phyloP scores from a whole-genome alignment of 768 basidiomycete genomes.

The Podaxis sp. region DNA sequence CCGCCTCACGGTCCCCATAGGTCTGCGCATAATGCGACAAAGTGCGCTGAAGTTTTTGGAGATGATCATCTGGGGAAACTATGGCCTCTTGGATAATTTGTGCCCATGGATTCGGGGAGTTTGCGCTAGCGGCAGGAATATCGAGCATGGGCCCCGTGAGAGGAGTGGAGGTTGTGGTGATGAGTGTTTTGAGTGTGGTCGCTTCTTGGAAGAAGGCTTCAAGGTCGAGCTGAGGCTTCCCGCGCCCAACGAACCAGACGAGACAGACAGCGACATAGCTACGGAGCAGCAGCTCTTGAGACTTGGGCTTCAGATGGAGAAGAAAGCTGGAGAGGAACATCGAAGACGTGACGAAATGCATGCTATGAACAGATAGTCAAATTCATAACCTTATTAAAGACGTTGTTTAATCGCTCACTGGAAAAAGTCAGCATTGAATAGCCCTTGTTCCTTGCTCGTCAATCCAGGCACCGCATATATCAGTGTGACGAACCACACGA shows the following conservation, averaged over 20 bases:
- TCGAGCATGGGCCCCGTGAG: conserved; percentile 24
- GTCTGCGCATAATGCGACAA: conserved; percentile 28
- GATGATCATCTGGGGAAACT: conserved; percentile 57
- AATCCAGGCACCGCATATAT: conserved; percentile 60
- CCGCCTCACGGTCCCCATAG: conserved; percentile 14
- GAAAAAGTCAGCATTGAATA: conserved; percentile 61
- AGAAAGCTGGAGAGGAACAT: conserved; percentile 57
- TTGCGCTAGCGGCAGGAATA: conserved; percentile 30
- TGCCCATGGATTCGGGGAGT: conserved; percentile 58
- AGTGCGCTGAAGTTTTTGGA: conserved; percentile 38
- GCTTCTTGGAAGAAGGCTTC: conserved; percentile 41
- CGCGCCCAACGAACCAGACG: conserved; percentile 56
- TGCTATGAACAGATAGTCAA: conserved; percentile 34
- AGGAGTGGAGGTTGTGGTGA: conserved; percentile 16
- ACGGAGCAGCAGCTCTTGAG: conserved; percentile 53
- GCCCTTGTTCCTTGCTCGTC: conserved; percentile 28
- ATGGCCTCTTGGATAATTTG: conserved; percentile 51
- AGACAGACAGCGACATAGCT: conserved; percentile 54
- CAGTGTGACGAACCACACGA: conserved; percentile 53
- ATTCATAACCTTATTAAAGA: background rate
- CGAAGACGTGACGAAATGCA: conserved; percentile 67
- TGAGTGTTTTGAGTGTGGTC: conserved; percentile 3
- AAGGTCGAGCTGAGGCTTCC: conserved; percentile 51
- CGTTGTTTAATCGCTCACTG: conserved; percentile 38
- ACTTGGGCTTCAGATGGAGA: conserved; percentile 37